Conservation (phyloP, 2,329 filamentous ascomycete genomes). For the Triangularia verruculosa region DNA sequence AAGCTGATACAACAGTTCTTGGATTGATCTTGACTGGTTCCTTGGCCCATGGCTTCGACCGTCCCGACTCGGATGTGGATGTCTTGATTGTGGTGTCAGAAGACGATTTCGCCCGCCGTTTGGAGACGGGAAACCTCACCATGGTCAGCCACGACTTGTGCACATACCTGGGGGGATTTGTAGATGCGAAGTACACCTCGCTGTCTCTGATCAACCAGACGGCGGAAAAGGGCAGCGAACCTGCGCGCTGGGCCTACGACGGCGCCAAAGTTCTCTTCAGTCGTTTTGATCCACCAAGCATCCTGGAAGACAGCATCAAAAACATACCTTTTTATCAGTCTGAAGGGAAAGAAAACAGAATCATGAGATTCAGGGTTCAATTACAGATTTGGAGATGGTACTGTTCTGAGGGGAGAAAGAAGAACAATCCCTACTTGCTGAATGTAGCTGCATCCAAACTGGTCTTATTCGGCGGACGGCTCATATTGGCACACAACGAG, state of each 20-base stretch:
- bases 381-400: slow-evolving; percentile 22
- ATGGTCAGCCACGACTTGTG: slow-evolving; percentile 11
- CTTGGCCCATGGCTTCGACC: slow-evolving; percentile 22
- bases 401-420: slow-evolving; percentile 11
- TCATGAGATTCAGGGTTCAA: slow-evolving; percentile 19
- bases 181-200: slow-evolving; percentile 22
- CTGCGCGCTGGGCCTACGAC: slow-evolving; percentile 20
- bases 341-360: slow-evolving; percentile 12
- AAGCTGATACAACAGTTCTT: slow-evolving; percentile 8
- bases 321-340: slow-evolving; percentile 11
- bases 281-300: not conserved
- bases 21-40: slow-evolving; percentile 22
- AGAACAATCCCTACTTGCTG: slow-evolving; percentile 19
- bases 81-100: slow-evolving; percentile 22
- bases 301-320: not conserved
- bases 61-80: slow-evolving; percentile 19
- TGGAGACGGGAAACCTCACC: slow-evolving; percentile 8
- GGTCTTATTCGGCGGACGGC: slow-evolving; percentile 20
- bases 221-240: slow-evolving; percentile 20
- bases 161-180: slow-evolving; percentile 18
- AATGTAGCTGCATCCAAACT: slow-evolving; percentile 18
- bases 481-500: slow-evolving; percentile 24
- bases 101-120: slow-evolving; percentile 12
- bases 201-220: slow-evolving; percentile 17
- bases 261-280: slow-evolving; percentile 15